Base-by-base conservation (phyloP, 148 eudicot species). In the Fagopyrum homotropicum region DNA sequence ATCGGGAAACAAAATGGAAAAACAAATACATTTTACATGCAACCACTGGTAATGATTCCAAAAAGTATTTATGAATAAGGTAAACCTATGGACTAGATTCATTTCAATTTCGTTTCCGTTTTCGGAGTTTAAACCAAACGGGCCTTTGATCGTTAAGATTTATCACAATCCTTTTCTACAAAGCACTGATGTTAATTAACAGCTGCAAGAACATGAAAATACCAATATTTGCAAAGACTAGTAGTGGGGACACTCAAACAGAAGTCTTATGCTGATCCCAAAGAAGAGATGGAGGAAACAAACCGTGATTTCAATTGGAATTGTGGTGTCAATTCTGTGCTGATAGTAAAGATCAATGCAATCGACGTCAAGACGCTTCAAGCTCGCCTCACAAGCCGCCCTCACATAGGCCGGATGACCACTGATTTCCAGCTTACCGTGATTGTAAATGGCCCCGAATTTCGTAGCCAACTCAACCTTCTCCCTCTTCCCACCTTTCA, bases 321-420 rank as follows among this genome's bases (percentile, higher is more conserved):
- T 45, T 2, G 68, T 57, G 19, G 77, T 75, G 43, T 75, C 77
- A 17, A 75, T 57, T 4, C 77, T 46, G 45, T 75, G 77, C 55
- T 59, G 71, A 14, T 75, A 75, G 60, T 75, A 75, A 17, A 75
- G 77, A 61, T 75, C 77, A 9, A 75, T 75, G 55, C 71, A 75
- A 48, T 75, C 72, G 17, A 75, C 30, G 44, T 47, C 77, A 19
- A 75, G 77, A 12, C 77, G 61, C 54, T 75, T 75, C 77, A 75
- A 75, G 72, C 77, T 75, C n/a, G 77, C 70, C 49, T 75, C 77
- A 61, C 77, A 75, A 22, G 71, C 70, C 4, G 70, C 72, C 69
- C 77, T 75, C 4, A 75, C 77, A 75, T 75, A 75, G 15, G 70
- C 77, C 4, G 77, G 77, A 47, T 75, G 72, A 50, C 77, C 77